These are phyloP conservation scores for Monosporozyma servazzii DNA, from an alignment of 805 yeast genomes.

Conservation along the genomic window DNA sequence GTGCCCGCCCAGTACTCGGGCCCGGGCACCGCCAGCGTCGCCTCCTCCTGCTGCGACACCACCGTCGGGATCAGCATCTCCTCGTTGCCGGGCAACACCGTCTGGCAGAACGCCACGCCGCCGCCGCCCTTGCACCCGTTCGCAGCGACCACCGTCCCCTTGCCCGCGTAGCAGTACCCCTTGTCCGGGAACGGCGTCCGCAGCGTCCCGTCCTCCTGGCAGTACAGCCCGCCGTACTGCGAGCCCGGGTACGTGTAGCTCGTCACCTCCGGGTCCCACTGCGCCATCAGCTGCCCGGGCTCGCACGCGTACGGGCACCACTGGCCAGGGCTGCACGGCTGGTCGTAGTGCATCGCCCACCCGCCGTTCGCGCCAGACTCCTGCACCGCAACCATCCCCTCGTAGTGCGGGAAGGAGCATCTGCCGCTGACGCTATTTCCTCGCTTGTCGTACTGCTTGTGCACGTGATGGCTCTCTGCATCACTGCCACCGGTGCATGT, in stretches of 20 bases:
- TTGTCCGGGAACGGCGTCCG: constrained; percentile 50
- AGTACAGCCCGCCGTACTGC: constrained; percentile 73
- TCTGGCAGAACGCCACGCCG: constrained; percentile 80
- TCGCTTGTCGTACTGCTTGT: constrained; percentile 2
- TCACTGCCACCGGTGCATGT: too few relatives aligned
- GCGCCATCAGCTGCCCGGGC: constrained; percentile 78
- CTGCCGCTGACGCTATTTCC: constrained; percentile 1
- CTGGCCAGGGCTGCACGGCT: constrained; percentile 59
- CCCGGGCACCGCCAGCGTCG: constrained; percentile 76
- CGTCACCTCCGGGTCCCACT: constrained; percentile 78
- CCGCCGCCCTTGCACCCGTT: constrained; percentile 46
- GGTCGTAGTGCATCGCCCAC: constrained; percentile 80
- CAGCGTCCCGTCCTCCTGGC: constrained; percentile 60
- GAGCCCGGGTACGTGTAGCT: constrained; percentile 68
- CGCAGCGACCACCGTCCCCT: constrained; percentile 56
- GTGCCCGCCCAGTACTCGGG: constrained; percentile 77
- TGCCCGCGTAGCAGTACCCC: constrained; percentile 67
- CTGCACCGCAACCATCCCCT: constrained; percentile 65
- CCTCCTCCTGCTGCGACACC: constrained; percentile 32
- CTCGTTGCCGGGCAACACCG: constrained; percentile 89
- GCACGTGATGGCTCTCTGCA: neutral
- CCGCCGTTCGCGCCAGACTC: constrained; percentile 54
- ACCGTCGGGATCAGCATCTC: constrained; percentile 87
- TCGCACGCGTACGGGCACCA: constrained; percentile 92
- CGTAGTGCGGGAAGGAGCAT: constrained; percentile 60